Base-by-base conservation (phyloP, 352 stramenopile species). In the Globisporangium irregulare region DNA sequence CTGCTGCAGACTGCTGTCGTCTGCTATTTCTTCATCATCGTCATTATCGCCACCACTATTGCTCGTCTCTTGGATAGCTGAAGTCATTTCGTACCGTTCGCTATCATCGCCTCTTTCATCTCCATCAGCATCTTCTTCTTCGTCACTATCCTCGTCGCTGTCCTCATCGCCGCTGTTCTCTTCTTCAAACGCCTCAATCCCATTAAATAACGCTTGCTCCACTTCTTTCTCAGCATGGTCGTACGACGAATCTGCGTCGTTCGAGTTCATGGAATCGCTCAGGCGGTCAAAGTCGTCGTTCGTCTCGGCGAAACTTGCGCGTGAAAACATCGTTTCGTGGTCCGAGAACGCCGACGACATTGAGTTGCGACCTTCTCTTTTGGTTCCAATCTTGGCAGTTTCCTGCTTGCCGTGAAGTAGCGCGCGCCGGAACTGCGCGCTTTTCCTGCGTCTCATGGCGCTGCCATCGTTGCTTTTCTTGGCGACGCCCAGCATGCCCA, bases 401-500 rank as follows among this genome's bases (percentile, higher is more conserved):
- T 34, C 18, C 15, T 59, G 66, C 29, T 62, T 43, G 46, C 10
- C 43, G 55, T 56, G 29, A 18, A 14, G 66, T 24, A 36, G 41
- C 25, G 61, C 51, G 43, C 43, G 43, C 24, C 43, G 43, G 3
- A 51, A 51, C n/a, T 59, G n/a, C 2, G 24, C 22, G 38, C 18
- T 73, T 59, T 54, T 68, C 60, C 27, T 60, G 60, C 56, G 68
- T 67, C 38, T 55, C 8, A 50, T 32, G 1, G 34, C 59, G 10
- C 38, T 64, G n/a, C 56, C 63, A 10, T 64, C 67, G 15, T 83
- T 75, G 43, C 59, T 69, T 50, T 86, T 77, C 9, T 82, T 77
- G 18, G 43, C 12, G 15, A 86, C 69, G 41, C 76, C 84, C 48
- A 86, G 59, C 79, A 80, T 79, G 51, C 81, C 78, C 8, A 92